Percentiles rank a stretch among this genome's conserved stretches.
phyloP scores from a whole-genome alignment of 805 yeast species.

The Candida ipomoeae region DNA sequence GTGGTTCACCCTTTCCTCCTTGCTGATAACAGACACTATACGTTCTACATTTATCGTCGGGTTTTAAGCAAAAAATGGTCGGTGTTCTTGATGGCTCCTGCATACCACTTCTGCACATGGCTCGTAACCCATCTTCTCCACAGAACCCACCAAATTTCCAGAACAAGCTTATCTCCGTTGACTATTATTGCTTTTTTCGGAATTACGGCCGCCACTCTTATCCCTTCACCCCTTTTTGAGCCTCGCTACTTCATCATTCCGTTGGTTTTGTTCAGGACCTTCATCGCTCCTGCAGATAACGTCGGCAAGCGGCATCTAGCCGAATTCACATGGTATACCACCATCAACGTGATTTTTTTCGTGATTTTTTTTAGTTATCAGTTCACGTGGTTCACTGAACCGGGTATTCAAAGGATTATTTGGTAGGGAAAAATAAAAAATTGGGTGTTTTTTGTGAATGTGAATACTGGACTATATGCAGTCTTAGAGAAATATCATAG shows the following conservation, averaged over 20 bases:
- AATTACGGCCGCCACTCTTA: slow-evolving; percentile 57
- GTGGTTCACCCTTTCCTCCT: slow-evolving; percentile 83
- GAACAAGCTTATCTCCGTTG: slow-evolving; percentile 22
- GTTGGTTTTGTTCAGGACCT: slow-evolving; percentile 66
- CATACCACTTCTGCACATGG: slow-evolving; percentile 62
- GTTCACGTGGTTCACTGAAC: slow-evolving; percentile 66
- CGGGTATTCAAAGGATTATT: slow-evolving; percentile 70
- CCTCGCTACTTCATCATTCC: slow-evolving; percentile 91
- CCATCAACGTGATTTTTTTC: slow-evolving; percentile 51
- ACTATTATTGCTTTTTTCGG: slow-evolving; percentile 48
- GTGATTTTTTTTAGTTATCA: slow-evolving; percentile 55
- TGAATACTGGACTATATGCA: no score
- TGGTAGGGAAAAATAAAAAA: slow-evolving; percentile 48
- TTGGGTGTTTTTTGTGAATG: no score
- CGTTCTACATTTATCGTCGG: slow-evolving; percentile 78
- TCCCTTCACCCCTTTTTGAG: slow-evolving; percentile 91
- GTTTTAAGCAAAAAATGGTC: slow-evolving; percentile 50
- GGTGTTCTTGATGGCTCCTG: slow-evolving; percentile 52
- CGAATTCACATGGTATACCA: slow-evolving; percentile 62
- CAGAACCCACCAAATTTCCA: slow-evolving; percentile 1
- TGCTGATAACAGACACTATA: slow-evolving; percentile 92
- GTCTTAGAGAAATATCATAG: no score
- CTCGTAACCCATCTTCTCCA: slow-evolving; percentile 12
- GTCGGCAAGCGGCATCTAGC: slow-evolving; percentile 22
- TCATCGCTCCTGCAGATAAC: slow-evolving; percentile 25